Base-by-base conservation (phyloP, 495 filamentous ascomycete species). In the Opeltia flavorubescens region DNA sequence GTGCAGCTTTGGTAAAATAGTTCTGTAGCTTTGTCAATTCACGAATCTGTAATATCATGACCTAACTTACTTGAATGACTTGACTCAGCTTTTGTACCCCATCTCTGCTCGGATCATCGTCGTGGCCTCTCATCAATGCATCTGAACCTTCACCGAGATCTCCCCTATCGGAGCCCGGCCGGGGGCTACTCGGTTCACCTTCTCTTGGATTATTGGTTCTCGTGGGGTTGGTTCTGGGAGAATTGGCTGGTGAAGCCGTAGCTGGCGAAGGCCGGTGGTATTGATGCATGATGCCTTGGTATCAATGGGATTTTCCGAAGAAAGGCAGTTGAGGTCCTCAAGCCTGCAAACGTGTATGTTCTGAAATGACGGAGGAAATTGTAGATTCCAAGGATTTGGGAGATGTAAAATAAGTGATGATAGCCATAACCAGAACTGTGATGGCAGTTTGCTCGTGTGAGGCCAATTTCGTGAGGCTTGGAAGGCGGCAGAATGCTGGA, bases 1-100 rank as follows among this genome's bases (percentile, higher is more conserved):
- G 75, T 47, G 87, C 84, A 29, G 85, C 81, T 68, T 96, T 98
- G 43, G 74, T 79, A 62, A 86, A 83, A 61, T 93, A 94, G 59
- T 94, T 94, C 86, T 96, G 62, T 23, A 34, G 33, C 21, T 41
- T 49, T 4, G 52, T 43, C 20, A 40, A 38, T 35, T 23, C 44
- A 35, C 41, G 17, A n/a, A 17, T 39, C 36, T 38, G 36, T 35
- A 13, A 30, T 30, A 43, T n/a, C 26, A 48, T 42, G 44, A 27
- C 17, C 27, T 28, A 8, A 49, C 74, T 36, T 72, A 91, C 88
- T 74, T 89, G 83, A 53, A 94, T 80, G 52, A 95, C 85, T 69
- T 94, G 88, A 57, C 86, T 87, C 50, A 94, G 67, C 61, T 87
- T 89, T 56, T 72, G 72, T 56, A 84, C 60, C 15, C 76, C 74